phyloP scores from a whole-genome alignment of 768 basidiomycete genomes.

The Termitomyces heimii region DNA sequence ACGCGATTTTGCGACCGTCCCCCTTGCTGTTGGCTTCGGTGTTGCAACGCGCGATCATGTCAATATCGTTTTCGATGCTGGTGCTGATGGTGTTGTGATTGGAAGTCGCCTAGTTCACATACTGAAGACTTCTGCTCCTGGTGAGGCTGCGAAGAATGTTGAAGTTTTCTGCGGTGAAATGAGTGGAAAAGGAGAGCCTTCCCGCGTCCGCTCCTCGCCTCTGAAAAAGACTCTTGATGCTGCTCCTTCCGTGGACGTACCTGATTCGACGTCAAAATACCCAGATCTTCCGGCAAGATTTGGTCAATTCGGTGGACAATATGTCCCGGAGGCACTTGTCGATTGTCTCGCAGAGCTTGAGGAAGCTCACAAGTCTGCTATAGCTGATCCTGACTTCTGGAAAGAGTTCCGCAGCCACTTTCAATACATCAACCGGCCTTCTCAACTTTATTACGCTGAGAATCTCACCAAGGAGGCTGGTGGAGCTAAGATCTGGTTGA shows the following conservation, averaged over 20 bases:
- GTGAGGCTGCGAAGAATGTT: slow-evolving; percentile 43
- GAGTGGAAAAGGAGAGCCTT: slow-evolving; percentile 36
- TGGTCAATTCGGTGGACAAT: slow-evolving; percentile 95
- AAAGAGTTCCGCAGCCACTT: slow-evolving; percentile 85
- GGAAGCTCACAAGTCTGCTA: slow-evolving; percentile 81
- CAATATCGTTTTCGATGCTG: slow-evolving; percentile 74
- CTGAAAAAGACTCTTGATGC: slow-evolving; percentile 20
- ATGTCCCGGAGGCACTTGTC: slow-evolving; percentile 94
- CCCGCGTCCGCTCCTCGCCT: slow-evolving; percentile 27
- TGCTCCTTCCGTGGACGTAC: slow-evolving; percentile 19
- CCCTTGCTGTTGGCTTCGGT: slow-evolving; percentile 95
- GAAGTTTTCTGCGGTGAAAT: slow-evolving; percentile 74
- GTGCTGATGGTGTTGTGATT: slow-evolving; percentile 95
- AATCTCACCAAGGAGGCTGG: slow-evolving; percentile 85
- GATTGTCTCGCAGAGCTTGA: slow-evolving; percentile 90
- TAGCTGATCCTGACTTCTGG: slow-evolving; percentile 87
- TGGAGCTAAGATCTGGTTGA: slow-evolving; percentile 96
- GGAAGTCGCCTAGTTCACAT: slow-evolving; percentile 82
- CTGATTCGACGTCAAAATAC: slow-evolving; percentile 26
- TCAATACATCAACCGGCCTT: slow-evolving; percentile 94
- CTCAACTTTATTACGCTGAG: slow-evolving; percentile 86
- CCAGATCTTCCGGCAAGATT: slow-evolving; percentile 74
- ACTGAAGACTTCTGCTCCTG: slow-evolving; percentile 59
- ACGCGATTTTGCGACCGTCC: slow-evolving; percentile 68
- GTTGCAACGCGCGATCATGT: slow-evolving; percentile 89